Evolutionary conservation across 768 basidiomycete species (phyloP), one percentile per base, ranked within the genome.

Genomic region (Pleurotus eryngii): DNA sequence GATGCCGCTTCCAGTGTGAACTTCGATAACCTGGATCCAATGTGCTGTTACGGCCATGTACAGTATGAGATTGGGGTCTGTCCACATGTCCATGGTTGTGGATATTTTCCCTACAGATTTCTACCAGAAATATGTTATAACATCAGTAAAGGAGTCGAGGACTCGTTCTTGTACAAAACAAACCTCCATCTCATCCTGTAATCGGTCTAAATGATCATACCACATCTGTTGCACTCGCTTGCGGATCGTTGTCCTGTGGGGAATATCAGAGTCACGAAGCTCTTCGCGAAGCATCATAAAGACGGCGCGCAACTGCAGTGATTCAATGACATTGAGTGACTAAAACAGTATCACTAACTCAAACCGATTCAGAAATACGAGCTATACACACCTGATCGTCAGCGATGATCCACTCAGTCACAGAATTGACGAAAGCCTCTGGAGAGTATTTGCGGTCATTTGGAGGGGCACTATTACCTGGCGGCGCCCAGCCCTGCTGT

Each of bases 1-100:
- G 17, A 60, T 50, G 22, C 72, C 64, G 15, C 60, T 38, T 3
- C 58, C 14, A 24, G 68, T 67, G 18, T 64, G 47, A 2, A 63
- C 55, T 0, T 51, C 11, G 11, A 46, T 57, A 2, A 57, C 49
- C 49, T 75, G 51, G 37, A 76, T 70, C 74, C 72, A 80, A 54
- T 78, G 77, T 1, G 69, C 74, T 2, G 76, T 79, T 0, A 76
- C 67, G 9, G 74, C 78, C 74, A 78, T 76, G 60, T 65, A 78
- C 9, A 75, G 67, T 0, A 45, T 24, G 7, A 70, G 61, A 45
- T 75, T 72, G 4, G 61, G 58, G 46, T 78, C 73, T 8, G 69
- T 61, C 77, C 76, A 77, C 12, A 70, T 30, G 58, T 76, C 74
- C 35, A 61, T 71, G 0, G 76, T 76, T 2, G 65, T 55, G 1